Percentiles rank a stretch among this genome's conserved stretches.
Evolutionary conservation across 2,329 filamentous ascomycete genomes (phyloP).

Genomic region (Phialophora expanda): DNA sequence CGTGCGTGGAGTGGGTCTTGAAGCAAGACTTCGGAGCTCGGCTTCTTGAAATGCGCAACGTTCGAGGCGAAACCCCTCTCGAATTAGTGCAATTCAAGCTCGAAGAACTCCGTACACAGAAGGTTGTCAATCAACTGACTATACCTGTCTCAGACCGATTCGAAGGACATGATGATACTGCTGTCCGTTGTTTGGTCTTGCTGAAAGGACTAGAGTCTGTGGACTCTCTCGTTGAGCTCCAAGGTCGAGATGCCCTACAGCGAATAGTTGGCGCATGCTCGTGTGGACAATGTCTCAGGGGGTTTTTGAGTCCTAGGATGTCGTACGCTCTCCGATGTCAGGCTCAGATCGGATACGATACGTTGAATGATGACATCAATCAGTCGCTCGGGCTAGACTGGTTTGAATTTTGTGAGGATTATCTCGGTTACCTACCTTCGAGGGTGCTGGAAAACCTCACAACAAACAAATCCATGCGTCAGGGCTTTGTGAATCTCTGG

Average conservation of each 20-base stretch:
- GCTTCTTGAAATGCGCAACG: constrained; percentile 40
- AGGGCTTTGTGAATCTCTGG: constrained; percentile 46
- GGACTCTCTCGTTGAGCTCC: constrained; percentile 19
- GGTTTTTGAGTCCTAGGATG: constrained; percentile 50
- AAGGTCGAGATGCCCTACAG: constrained; percentile 30
- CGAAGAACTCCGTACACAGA: constrained; percentile 42
- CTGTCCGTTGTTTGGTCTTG: constrained; percentile 40
- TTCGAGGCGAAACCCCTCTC: constrained; percentile 45
- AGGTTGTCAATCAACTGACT: constrained; percentile 15
- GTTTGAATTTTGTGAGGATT: constrained; percentile 32
- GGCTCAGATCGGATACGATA: constrained; percentile 41
- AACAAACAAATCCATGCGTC: constrained; percentile 46
- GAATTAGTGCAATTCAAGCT: constrained; percentile 43
- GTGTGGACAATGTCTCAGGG: constrained; percentile 46
- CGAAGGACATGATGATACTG: constrained; percentile 42
- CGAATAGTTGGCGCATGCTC: constrained; percentile 48
- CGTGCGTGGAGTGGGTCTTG: constrained; percentile 42
- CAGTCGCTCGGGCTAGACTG: constrained; percentile 33
- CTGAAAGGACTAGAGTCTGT: constrained; percentile 34
- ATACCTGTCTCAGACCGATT: constrained; percentile 45
- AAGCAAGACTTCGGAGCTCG: constrained; percentile 33
- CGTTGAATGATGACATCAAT: constrained; percentile 34
- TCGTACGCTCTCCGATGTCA: constrained; percentile 41
- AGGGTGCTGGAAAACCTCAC: constrained; percentile 41
- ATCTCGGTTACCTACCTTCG: constrained; percentile 37